Evolutionary conservation across 805 yeast species (phyloP).

Genomic region (Candida andamanensis): DNA sequence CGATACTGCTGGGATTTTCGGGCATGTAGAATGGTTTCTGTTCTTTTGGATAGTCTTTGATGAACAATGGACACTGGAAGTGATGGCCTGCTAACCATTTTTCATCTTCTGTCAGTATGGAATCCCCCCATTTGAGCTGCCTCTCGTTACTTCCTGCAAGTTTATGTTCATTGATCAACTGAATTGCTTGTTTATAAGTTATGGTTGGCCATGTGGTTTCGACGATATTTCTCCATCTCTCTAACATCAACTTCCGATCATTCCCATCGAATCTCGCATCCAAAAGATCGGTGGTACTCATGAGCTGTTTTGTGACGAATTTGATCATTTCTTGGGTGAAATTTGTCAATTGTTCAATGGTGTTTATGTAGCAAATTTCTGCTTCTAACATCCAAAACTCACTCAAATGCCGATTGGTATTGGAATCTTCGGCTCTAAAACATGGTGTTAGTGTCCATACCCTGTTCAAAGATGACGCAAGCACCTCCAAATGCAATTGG

Average conservation of each 20-base stretch:
- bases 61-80: conserved; percentile 74
- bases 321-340: conserved; percentile 71
- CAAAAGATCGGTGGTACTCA: conserved; percentile 20
- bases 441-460: conserved; percentile 92
- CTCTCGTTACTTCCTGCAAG: conserved; percentile 29
- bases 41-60: conserved; percentile 76
- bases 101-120: conserved; percentile 81
- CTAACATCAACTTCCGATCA: conserved; percentile 29
- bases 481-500: conserved; percentile 82
- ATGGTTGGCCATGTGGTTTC: conserved; percentile 57
- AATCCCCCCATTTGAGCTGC: conserved; percentile 58
- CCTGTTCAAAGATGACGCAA: conserved; percentile 66
- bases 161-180: conserved; percentile 33
- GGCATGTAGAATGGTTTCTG: conserved; percentile 94
- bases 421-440: conserved; percentile 88
- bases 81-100: conserved; percentile 76
- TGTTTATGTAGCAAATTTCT: conserved; percentile 65
- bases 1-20: conserved; percentile 29
- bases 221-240: conserved; percentile 59
- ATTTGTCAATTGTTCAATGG: conserved; percentile 54
- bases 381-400: conserved; percentile 99
- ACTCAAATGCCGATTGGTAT: conserved; percentile 84
- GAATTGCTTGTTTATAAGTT: conserved; percentile 73
- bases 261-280: conserved; percentile 34
- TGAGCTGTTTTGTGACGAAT: conserved; percentile 23